Base-by-base conservation (phyloP, 2,329 filamentous ascomycete species). In the Alternaria dauci region DNA sequence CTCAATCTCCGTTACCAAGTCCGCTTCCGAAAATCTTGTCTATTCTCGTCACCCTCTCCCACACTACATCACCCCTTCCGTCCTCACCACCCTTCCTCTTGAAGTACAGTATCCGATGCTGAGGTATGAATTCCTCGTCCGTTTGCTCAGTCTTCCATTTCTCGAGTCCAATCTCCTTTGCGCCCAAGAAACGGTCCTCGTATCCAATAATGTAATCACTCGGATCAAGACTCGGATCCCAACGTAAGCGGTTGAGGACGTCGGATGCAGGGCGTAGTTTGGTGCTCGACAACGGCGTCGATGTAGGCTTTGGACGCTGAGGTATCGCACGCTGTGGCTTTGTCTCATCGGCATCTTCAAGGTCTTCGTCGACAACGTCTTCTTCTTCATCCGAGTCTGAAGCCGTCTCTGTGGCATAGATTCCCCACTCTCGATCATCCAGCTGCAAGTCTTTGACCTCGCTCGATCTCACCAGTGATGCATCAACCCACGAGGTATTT, bases 81-180 rank as follows among this genome's bases (percentile, higher is more conserved):
- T 58, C 63, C 16, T 62, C 63, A 38, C 75, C 70, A 5, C 64
- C 72, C 18, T 74, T 79, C 61, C 78, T 78, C 63, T 80, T 82
- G 64, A 86, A 82, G 61, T 84, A 83, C 55, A 83, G 60, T 18
- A 87, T 82, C 3, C 85, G 79, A 73, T 87, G 84, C 63, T 83
- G 80, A 3, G 85, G 85, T 57, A 87, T 85, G 57, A 86, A 87
- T 47, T 87, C 84, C 59, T 86, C 84, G 28, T 86, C 79, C 9
- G 84, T 86, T 32, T 81, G 80, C 48, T 85, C 84, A 18, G 77
- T 81, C 67, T 85, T 83, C 85, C 85, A 87, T n/a, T 75, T 78
- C 46, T 80, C 78, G 3, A 86, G 71, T 8, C 75, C 67, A 11
- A 81, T 80, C 72, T 86, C 85, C 57, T 81, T 77, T 20, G 81